Percentiles rank a stretch among this genome's conserved stretches.
Evolutionary conservation across 2,329 filamentous ascomycete genomes (phyloP).

Genomic region (Colletotrichum agaves): DNA sequence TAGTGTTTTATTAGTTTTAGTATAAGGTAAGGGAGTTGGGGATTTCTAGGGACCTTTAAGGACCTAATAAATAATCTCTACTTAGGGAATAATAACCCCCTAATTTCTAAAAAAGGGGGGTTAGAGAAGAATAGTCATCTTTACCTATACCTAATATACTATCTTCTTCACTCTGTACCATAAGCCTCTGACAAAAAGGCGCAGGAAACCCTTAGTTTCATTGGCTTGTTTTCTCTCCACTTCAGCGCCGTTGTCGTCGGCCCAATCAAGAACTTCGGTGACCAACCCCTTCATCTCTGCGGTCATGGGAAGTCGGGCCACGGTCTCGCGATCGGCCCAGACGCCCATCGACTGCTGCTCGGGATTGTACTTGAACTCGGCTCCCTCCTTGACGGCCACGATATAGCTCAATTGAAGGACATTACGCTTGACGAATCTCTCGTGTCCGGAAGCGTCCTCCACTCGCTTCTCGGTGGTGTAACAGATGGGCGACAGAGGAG

Average conservation of each 20-base stretch:
- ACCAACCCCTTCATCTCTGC: neutral
- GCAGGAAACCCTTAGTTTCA: neutral
- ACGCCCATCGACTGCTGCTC: neutral
- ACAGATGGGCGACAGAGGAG: neutral
- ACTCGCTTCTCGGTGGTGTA: conserved; percentile 1
- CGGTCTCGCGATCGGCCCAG: neutral
- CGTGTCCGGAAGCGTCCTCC: neutral
- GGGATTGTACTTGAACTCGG: neutral
- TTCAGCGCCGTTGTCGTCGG: neutral
- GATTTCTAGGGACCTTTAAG: too few relatives aligned
- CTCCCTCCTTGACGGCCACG: neutral
- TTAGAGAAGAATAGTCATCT: too few relatives aligned
- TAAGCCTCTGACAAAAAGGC: too few relatives aligned
- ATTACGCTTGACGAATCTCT: neutral
- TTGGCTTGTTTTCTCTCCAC: too few relatives aligned
- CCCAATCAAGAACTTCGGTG: neutral
- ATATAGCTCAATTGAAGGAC: neutral
- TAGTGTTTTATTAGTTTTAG: too few relatives aligned
- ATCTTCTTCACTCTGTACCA: too few relatives aligned
- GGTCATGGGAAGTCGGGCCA: neutral
- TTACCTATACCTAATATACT: too few relatives aligned
- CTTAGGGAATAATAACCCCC: too few relatives aligned
- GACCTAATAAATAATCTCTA: too few relatives aligned
- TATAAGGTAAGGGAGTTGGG: too few relatives aligned
- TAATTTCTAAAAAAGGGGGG: too few relatives aligned